Evolutionary conservation across 768 basidiomycete genomes (phyloP).

Genomic region (Termitomyces sp.): DNA sequence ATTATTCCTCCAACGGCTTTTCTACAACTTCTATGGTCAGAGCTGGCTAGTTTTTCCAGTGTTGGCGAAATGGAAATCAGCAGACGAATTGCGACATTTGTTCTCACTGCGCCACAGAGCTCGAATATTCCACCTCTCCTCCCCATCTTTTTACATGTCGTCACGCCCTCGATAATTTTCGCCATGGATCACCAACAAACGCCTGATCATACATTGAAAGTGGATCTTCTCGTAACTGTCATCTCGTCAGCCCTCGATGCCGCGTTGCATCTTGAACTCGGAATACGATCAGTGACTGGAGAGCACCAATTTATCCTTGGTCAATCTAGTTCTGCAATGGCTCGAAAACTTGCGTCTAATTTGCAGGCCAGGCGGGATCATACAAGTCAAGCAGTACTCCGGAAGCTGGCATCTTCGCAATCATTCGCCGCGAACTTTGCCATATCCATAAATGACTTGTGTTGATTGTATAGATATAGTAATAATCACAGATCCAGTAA

Average conservation of each 20-base stretch:
- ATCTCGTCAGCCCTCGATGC: conserved; percentile 62
- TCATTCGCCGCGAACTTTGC: conserved; percentile 74
- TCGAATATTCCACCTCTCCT: conserved; percentile 53
- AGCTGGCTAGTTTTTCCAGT: conserved; percentile 46
- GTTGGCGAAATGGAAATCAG: conserved; percentile 58
- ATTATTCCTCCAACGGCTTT: conserved; percentile 54
- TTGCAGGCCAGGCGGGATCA: conserved; percentile 45
- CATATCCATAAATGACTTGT: conserved; percentile 44
- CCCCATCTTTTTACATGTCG: conserved; percentile 64
- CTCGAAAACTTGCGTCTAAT: conserved; percentile 59
- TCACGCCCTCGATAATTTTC: conserved; percentile 57
- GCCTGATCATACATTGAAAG: conserved; percentile 47
- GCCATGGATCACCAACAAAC: conserved; percentile 47
- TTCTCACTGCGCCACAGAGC: conserved; percentile 56
- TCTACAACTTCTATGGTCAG: conserved; percentile 62
- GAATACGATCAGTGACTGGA: conserved; percentile 46
- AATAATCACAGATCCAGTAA: conserved; percentile 8
- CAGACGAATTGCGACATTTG: conserved; percentile 61
- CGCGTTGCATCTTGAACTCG: conserved; percentile 68
- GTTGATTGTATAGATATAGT: conserved; percentile 12
- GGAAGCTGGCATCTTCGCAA: conserved; percentile 55
- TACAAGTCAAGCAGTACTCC: conserved; percentile 48
- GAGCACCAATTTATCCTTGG: conserved; percentile 50
- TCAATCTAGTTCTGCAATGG: conserved; percentile 57
- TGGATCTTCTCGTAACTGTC: conserved; percentile 61